A percentile compares a stretch with the other conserved stretches of the same genome.
Conservation (phyloP, 352 stramenopile species). For the Pythium rishiriense region DNA sequence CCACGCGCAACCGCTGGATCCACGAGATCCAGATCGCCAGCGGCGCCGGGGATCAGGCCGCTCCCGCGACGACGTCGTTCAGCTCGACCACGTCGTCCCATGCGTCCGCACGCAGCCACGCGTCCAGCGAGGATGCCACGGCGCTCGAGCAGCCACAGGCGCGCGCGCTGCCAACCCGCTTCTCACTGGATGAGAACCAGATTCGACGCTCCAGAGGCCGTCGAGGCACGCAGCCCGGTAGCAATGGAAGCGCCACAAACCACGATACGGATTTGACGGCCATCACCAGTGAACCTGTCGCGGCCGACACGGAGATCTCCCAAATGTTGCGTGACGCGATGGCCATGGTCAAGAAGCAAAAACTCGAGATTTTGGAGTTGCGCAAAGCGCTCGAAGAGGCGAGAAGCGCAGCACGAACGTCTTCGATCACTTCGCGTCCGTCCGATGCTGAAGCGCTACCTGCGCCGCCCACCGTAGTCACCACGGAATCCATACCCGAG, state of each 20-base stretch:
- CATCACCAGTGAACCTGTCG: neutral
- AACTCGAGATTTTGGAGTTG: conserved; percentile 63
- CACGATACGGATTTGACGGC: neutral
- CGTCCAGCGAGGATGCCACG: conserved; percentile 20
- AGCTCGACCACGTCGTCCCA: neutral
- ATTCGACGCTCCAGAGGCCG: conserved; percentile 14
- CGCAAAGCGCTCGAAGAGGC: conserved; percentile 28
- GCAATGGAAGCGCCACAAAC: conserved; percentile 14
- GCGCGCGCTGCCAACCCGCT: conserved; percentile 6
- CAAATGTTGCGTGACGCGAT: conserved; percentile 73
- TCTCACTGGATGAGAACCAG: conserved; percentile 28
- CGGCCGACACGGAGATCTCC: conserved; percentile 44
- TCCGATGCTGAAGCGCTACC: conserved; percentile 9
- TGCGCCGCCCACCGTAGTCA: neutral
- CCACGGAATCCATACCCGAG: conserved; percentile 7
- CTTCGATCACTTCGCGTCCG: conserved; percentile 11
- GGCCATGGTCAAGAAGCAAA: conserved; percentile 64
- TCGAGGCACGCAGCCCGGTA: neutral
- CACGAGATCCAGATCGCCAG: conserved; percentile 23
- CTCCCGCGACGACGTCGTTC: neutral
- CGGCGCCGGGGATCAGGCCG: neutral
- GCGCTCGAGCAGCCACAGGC: conserved; percentile 10
- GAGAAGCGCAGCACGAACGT: conserved; percentile 6
- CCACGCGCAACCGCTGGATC: conserved; percentile 25
- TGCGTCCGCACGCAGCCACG: neutral